These are phyloP conservation scores for Colletotrichum chlorophyti DNA, from an alignment of 2,329 filamentous ascomycete genomes.

Conservation along the genomic window DNA sequence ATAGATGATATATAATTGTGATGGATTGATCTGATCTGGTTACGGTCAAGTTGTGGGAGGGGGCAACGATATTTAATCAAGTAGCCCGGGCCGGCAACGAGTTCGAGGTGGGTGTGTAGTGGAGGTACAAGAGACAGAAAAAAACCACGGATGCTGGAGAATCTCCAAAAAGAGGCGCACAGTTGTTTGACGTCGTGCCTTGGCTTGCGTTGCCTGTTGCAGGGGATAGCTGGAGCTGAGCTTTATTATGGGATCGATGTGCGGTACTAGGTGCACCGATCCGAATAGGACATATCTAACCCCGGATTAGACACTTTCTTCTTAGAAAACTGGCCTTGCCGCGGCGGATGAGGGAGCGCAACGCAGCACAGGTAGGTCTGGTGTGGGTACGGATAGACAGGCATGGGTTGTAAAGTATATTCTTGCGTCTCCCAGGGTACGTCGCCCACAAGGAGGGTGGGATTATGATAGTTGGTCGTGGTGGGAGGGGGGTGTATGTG, in stretches of 20 bases:
- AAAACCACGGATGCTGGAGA: slow-evolving; percentile 5
- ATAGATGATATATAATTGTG: slow-evolving; percentile 28
- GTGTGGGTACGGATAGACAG: slow-evolving; percentile 24
- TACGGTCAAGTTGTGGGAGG: slow-evolving; percentile 12
- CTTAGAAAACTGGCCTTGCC: slow-evolving; percentile 23
- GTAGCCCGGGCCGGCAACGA: slow-evolving; percentile 8
- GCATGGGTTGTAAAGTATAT: slow-evolving; percentile 27
- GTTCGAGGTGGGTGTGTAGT: too few species aligned
- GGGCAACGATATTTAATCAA: slow-evolving; percentile 20
- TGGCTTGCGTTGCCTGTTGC: slow-evolving; percentile 19
- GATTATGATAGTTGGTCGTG: slow-evolving; percentile 3
- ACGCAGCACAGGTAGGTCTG: slow-evolving; percentile 21
- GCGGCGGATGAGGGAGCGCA: slow-evolving; percentile 18
- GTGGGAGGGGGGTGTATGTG: not conserved
- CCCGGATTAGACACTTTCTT: slow-evolving; percentile 28
- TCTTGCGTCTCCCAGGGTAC: slow-evolving; percentile 15
- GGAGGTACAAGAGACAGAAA: slow-evolving; percentile 12
- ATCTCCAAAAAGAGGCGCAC: slow-evolving; percentile 26
- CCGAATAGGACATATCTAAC: not conserved
- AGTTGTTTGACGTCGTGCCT: slow-evolving; percentile 29
- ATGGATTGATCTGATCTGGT: slow-evolving; percentile 14
- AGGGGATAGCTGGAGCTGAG: slow-evolving; percentile 23
- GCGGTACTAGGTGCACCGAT: slow-evolving; percentile 18
- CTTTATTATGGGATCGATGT: slow-evolving; percentile 11
- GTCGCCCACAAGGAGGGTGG: slow-evolving; percentile 17